Base-by-base conservation (phyloP, 1,139 yeast genomes). In the Protomyces pachydermus region DNA sequence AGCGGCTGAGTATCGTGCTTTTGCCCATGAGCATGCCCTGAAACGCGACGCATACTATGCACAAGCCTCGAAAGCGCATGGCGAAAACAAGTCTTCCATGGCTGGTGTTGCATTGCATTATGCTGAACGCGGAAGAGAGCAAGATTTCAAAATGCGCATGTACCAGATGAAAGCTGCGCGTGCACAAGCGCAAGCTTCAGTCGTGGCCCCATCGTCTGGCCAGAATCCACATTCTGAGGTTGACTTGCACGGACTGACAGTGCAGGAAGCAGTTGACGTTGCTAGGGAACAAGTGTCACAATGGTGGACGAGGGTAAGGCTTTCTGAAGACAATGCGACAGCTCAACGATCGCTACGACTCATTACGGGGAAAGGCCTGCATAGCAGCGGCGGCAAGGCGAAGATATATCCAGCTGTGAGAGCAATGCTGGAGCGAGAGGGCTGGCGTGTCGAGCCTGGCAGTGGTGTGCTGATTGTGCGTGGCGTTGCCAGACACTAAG, bases 281-380 rank as follows among this genome's bases (percentile, higher is more conserved):
- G 65, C 63, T 10, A 54, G 53, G 37, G 67, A 67, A 28, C 52
- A 56, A 4, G 55, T 67, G 8, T 46, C 66, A 3, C 53, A 65
- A 16, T 69, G 71, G 71, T 69, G 70, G 54, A 50, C 54, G 1
- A n/a, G 25, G 12, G 54, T 28, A n/a, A n/a, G 35, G 37, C 37
- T 25, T 12, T 32, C 54, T 14, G 54, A 42, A 18, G 48, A 42
- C 23, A 20, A 42, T 12, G 28, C 28, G 9, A 35, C 50, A 32
- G 39, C 55, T 20, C 45, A 46, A 20, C 46, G 50, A 8, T 66
- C 67, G 9, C 64, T 68, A 23, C 54, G 50, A 28, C 65, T 70
- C 34, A 60, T 70, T 37, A 69, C 71, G 10, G 71, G 71, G 1
- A 48, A 38, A 6, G 71, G 71, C 3, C 35, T 46, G n/a, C 71